phyloP scores from a whole-genome alignment of 805 yeast species.

The Lipomyces anomalus region DNA sequence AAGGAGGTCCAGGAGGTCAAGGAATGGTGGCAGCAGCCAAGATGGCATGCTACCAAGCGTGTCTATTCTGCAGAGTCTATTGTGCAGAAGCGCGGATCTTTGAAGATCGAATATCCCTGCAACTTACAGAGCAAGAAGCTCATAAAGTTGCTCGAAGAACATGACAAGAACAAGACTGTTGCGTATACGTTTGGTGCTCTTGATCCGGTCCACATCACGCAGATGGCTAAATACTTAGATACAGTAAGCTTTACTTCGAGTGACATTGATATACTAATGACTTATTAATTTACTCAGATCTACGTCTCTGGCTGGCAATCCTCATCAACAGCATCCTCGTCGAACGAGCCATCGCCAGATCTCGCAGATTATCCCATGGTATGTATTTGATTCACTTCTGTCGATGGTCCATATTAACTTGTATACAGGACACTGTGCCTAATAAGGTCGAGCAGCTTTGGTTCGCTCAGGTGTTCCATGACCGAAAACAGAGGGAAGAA shows the following conservation, averaged over 20 bases:
- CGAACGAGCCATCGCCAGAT: constrained; percentile 97
- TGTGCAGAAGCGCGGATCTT: constrained; percentile 78
- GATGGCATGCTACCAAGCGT: constrained; percentile 86
- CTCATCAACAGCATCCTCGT: constrained; percentile 94
- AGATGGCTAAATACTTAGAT: constrained; percentile 94
- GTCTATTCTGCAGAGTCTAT: constrained; percentile 84
- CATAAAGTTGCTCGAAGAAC: constrained; percentile 62
- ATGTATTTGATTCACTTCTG: too few species aligned
- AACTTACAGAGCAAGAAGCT: constrained; percentile 76
- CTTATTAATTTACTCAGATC: constrained; percentile 34
- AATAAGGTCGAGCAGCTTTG: constrained; percentile 95
- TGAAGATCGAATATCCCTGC: constrained; percentile 67
- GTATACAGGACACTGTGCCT: constrained; percentile 99
- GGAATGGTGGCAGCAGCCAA: constrained; percentile 89
- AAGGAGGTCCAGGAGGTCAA: constrained; percentile 67
- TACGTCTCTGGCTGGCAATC: constrained; percentile 99
- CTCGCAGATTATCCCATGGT: constrained; percentile 97
- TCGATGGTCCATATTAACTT: too few species aligned
- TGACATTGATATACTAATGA: background rate
- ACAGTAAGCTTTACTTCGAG: constrained; percentile 36
- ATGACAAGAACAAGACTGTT: constrained; percentile 62
- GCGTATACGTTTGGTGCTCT: constrained; percentile 93
- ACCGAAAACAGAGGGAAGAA: constrained; percentile 89
- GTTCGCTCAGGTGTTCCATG: constrained; percentile 95
- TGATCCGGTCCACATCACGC: constrained; percentile 92